Evolutionary conservation across 495 filamentous ascomycete species (phyloP), one percentile per base, ranked within the genome.

Genomic region (Pseudevernia furfuracea): DNA sequence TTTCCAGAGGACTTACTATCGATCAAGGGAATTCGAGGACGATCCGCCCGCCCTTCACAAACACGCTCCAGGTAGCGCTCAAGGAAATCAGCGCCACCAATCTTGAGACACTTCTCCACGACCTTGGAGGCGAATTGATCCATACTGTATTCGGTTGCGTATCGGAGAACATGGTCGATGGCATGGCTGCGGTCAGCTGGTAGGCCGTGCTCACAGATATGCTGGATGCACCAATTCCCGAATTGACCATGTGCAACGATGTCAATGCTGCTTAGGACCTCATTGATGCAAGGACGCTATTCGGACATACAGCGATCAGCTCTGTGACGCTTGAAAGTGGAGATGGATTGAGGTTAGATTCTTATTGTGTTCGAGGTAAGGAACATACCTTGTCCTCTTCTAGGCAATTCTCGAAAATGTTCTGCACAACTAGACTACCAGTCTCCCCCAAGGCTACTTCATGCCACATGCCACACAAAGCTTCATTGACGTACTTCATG

Each of bases 91-190:
- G 84, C 77, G 30, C 91, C 91, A 48, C 93, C 91, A 75, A 97
- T 96, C 81, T 98, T 98, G 66, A 98, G 83, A 67, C 94, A 98
- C 76, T 98, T 98, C 79, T 98, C 94, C 60, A 98, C 92, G 23
- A 98, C 94, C 74, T 98, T 98, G 43, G 94, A 98, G 28, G 95
- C 95, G 74, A 96, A 98, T 74, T 98, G 94, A 71, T 98, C 94
- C 88, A 96, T 96, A 77, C 92, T 97, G 76, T 97, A 98, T 74
- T 97, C 92, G 34, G 90, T 87, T 32, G 92, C 88, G 78, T 90
- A 92, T 67, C 86, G 87, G 68, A 97, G 86, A 66, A 97, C 91
- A 74, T 96, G 93, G 70, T 97, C 95, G 69, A 96, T 87, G 34
- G 94, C 94, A 67, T 91, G 86, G 75, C 86, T 95, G 71, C 92